Percentiles rank a stretch among this genome's conserved stretches.
Evolutionary conservation across 768 basidiomycete genomes (phyloP).

Genomic region (Trametes coccinea): DNA sequence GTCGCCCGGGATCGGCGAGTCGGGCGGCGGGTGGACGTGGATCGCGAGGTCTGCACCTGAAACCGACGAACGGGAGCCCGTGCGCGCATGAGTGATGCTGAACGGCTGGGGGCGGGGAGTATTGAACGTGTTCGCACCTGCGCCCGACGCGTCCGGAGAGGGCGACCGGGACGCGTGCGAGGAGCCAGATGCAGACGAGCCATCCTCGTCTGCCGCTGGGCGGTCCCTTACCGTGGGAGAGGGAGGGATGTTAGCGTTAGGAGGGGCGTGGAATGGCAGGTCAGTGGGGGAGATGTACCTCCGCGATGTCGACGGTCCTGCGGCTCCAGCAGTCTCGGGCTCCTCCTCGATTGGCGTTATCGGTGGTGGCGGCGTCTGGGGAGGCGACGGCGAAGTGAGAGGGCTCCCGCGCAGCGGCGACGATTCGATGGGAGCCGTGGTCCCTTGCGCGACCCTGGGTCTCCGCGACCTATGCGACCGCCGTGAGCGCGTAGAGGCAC

Average conservation of each 20-base stretch:
- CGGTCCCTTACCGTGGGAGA: slow-evolving; percentile 35
- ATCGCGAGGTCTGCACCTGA: slow-evolving; percentile 67
- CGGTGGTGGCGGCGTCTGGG: slow-evolving; percentile 58
- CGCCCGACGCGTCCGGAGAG: slow-evolving; percentile 43
- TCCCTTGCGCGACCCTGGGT: slow-evolving; percentile 44
- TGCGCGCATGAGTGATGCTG: slow-evolving; percentile 33
- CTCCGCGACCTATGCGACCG: slow-evolving; percentile 65
- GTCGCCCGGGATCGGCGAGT: slow-evolving; percentile 76
- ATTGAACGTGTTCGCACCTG: slow-evolving; percentile 87
- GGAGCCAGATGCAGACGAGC: slow-evolving; percentile 32
- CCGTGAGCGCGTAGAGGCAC: slow-evolving; percentile 50
- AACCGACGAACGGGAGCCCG: slow-evolving; percentile 34
- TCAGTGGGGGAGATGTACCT: slow-evolving; percentile 66
- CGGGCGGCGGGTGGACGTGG: slow-evolving; percentile 75
- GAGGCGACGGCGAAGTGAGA: slow-evolving; percentile 42
- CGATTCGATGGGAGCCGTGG: slow-evolving; percentile 48
- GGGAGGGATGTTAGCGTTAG: slow-evolving; percentile 49
- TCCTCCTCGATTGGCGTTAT: slow-evolving; percentile 79
- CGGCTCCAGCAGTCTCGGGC: slow-evolving; percentile 44
- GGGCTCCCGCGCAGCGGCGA: slow-evolving; percentile 66
- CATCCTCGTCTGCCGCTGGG: slow-evolving; percentile 32
- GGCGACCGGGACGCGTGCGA: slow-evolving; percentile 58
- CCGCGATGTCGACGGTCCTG: slow-evolving; percentile 46
- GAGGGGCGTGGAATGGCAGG: slow-evolving; percentile 57
- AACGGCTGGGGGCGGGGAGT: slow-evolving; percentile 61